Conservation (phyloP, 106 monocot species). For the Xerophyta viscosa region DNA sequence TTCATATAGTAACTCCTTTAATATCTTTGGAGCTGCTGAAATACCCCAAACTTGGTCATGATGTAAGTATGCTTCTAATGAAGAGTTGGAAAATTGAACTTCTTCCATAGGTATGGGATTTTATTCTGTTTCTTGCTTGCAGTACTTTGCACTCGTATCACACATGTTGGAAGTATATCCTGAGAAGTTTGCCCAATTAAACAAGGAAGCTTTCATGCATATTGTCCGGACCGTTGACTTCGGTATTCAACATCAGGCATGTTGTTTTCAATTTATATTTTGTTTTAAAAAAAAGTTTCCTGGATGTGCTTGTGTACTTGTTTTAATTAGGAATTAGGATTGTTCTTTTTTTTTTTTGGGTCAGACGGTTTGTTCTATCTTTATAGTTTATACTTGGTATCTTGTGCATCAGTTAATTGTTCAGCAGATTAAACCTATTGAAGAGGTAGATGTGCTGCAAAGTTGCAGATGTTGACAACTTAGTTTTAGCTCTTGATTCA, state of each 20-base stretch:
- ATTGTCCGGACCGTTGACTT: constrained; percentile 65
- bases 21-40: constrained; percentile 90
- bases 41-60: constrained; percentile 77
- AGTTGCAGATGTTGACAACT: no score
- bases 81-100: not conserved
- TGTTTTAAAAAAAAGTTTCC: not conserved
- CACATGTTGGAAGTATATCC: constrained; percentile 97
- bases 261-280: not conserved
- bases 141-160: constrained; percentile 87
- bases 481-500: no score
- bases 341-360: no score
- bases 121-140: no score
- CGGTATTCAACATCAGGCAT: constrained; percentile 76
- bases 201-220: constrained; percentile 56
- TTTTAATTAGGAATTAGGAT: no score
- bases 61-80: constrained; percentile 43
- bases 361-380: no score
- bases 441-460: no score
- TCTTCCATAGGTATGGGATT: no score
- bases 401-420: no score
- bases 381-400: no score
- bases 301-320: no score
- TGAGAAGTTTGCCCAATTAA: constrained; percentile 82
- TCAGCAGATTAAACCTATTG: no score
- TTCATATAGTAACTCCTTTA: constrained; percentile 77